Evolutionary conservation across 2,329 filamentous ascomycete genomes (phyloP).

Genomic region (Rutstroemia sp.): DNA sequence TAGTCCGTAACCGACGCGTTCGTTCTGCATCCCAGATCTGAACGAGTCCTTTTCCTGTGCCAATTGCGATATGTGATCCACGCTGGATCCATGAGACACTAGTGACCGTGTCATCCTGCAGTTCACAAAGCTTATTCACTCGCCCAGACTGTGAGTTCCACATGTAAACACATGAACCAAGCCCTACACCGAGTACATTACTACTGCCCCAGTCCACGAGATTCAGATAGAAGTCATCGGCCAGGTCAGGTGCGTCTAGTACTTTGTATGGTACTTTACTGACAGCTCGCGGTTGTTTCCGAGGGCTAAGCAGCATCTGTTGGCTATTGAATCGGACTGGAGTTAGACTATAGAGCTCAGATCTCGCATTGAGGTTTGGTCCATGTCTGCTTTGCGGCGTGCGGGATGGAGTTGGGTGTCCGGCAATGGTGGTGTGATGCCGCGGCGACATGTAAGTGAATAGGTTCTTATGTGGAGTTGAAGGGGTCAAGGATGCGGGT

Average conservation of each 20-base stretch:
- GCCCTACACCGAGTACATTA: conserved; percentile 85
- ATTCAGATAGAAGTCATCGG: conserved; percentile 97
- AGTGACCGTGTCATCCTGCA: conserved; percentile 89
- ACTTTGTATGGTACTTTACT: conserved; percentile 98
- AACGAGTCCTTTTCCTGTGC: conserved; percentile 87
- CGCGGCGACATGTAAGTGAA: conserved; percentile 80
- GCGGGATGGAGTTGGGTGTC: conserved; percentile 81
- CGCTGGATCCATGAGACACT: conserved; percentile 98
- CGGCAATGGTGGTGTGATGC: conserved; percentile 60
- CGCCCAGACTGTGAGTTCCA: conserved; percentile 91
- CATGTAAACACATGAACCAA: conserved; percentile 93
- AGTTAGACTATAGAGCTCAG: conserved; percentile 92
- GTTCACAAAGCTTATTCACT: conserved; percentile 88
- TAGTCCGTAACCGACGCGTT: conserved; percentile 77
- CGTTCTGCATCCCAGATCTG: conserved; percentile 97
- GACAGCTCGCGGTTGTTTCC: conserved; percentile 81
- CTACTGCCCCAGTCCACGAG: conserved; percentile 96
- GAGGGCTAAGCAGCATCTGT: conserved; percentile 82
- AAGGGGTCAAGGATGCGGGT: conserved; percentile 76
- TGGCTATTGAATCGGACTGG: conserved; percentile 91
- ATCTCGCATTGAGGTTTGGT: conserved; percentile 79
- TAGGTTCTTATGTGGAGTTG: conserved; percentile 94
- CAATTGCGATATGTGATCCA: conserved; percentile 91
- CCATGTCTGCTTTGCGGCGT: conserved; percentile 85
- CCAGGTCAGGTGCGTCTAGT: conserved; percentile 87